Evolutionary conservation across 768 basidiomycete genomes (phyloP).

Genomic region (Daedaleopsis sinensis): DNA sequence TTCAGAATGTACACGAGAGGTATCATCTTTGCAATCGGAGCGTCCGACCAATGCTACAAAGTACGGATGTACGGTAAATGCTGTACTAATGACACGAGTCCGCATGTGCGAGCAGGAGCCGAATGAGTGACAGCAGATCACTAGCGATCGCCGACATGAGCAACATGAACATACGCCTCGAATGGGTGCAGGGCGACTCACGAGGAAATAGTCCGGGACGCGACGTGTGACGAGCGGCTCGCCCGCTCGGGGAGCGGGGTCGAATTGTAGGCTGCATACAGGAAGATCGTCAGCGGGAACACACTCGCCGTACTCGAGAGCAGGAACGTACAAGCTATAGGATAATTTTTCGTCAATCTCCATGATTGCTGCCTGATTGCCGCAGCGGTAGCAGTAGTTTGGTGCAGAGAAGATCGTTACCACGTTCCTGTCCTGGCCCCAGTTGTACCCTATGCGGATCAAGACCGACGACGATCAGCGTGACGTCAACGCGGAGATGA

Average conservation of each 20-base stretch:
- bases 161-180: neutral
- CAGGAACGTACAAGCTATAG: conserved; percentile 78
- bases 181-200: conserved; percentile 39
- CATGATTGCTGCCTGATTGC: conserved; percentile 99
- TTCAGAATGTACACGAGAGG: conserved; percentile 21
- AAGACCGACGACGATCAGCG: conserved; percentile 11
- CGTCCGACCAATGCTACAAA: conserved; percentile 28
- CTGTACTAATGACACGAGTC: conserved; percentile 29
- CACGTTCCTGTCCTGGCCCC: conserved; percentile 99
- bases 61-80: conserved; percentile 33
- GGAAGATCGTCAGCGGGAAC: neutral
- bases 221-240: conserved; percentile 97
- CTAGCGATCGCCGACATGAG: conserved; percentile 4
- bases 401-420: conserved; percentile 99
- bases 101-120: conserved; percentile 9
- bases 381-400: conserved; percentile 99
- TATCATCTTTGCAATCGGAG: conserved; percentile 23
- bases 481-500: conserved; percentile 1
- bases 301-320: neutral
- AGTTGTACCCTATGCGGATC: conserved; percentile 71
- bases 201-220: conserved; percentile 93
- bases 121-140: conserved; percentile 23
- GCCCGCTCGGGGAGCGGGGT: conserved; percentile 97
- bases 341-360: conserved; percentile 99
- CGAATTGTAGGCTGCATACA: conserved; percentile 89